Base-by-base conservation (phyloP, 2,329 filamentous ascomycete species). In the Fusarium sp. region DNA sequence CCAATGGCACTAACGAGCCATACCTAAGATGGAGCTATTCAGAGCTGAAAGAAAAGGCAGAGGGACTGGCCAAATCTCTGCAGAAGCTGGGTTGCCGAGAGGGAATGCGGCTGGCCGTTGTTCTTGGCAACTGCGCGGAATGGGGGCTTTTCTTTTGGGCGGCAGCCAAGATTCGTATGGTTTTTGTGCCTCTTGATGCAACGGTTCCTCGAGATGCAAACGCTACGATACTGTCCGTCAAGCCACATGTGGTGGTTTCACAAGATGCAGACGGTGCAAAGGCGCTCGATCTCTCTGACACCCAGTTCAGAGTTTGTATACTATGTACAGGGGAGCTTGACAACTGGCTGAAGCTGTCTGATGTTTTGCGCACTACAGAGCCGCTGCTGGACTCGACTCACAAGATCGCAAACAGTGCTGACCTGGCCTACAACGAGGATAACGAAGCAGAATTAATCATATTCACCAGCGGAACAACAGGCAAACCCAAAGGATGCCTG, bases 401-500 rank as follows among this genome's bases (percentile, higher is more conserved):
- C 8, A 35, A 29, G 11, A 35, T 26, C 12, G 26, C 24, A 20
- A 29, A 64, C 1, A 16, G 21, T 12, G 21, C 24, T 16, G 11
- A 38, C 13, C 3, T 24, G 8, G 21, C 43, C 7, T 35, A 52
- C 12, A 44, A 33, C 33, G 20, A 48, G 16, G 53, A 70, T 31
- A 33, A 67, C 8, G 73, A 77, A 48, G 76, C 71, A 9, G 78
- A 79, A 8, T 75, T 84, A 41, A 79, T 85, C 47, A 75, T 84
- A 31, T 85, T 85, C 72, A 85, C 83, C 21, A 84, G 83, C 66
- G 84, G 84, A 21, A 85, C 83, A n/a, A 84, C 83, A 1, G 82
- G 81, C 8, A 71, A 79, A 1, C 82, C 84, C 8, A 85, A 85
- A 68, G 82, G 79, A 47, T 84, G 82, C 58, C 76, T 77, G 16